Evolutionary conservation across 2,329 filamentous ascomycete genomes (phyloP).

Genomic region (Pyrenochaeta sp.): DNA sequence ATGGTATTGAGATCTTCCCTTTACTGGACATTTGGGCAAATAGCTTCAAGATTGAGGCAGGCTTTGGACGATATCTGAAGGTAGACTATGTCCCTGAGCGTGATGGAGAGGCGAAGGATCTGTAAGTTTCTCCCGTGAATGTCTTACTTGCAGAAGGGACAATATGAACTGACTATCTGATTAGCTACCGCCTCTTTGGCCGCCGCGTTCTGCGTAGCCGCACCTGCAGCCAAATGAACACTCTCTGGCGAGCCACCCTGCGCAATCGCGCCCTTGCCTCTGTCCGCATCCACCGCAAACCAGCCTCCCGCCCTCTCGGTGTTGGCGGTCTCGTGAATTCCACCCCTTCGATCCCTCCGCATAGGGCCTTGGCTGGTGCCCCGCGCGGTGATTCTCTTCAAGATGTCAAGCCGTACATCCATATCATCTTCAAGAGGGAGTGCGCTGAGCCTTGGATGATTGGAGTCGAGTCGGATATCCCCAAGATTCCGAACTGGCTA

Average conservation of each 20-base stretch:
- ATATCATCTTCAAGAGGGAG: conserved; percentile 34
- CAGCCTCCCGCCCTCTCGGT: not conserved
- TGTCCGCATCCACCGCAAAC: conserved; percentile 30
- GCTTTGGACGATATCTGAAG: conserved; percentile 39
- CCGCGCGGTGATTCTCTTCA: not conserved
- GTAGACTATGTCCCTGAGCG: conserved; percentile 17
- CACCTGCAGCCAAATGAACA: conserved; percentile 32
- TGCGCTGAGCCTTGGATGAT: conserved; percentile 36
- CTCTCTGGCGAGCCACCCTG: conserved; percentile 32
- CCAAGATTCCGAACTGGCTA: conserved; percentile 26
- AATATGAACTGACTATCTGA: conserved; percentile 3
- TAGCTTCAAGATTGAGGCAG: conserved; percentile 35
- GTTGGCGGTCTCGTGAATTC: not conserved
- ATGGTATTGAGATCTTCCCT: conserved; percentile 32
- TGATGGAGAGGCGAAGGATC: conserved; percentile 43
- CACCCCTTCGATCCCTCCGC: not conserved
- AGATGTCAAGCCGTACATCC: conserved; percentile 27
- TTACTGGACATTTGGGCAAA: conserved; percentile 43
- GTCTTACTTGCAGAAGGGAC: not conserved
- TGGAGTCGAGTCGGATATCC: conserved; percentile 12
- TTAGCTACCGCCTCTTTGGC: conserved; percentile 43
- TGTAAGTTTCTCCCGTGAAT: conserved; percentile 23
- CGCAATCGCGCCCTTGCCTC: conserved; percentile 29
- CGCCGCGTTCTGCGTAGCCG: conserved; percentile 29
- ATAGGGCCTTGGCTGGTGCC: not conserved